phyloP scores from a whole-genome alignment of 805 yeast species.

The Yamadazyma akitaensis region DNA sequence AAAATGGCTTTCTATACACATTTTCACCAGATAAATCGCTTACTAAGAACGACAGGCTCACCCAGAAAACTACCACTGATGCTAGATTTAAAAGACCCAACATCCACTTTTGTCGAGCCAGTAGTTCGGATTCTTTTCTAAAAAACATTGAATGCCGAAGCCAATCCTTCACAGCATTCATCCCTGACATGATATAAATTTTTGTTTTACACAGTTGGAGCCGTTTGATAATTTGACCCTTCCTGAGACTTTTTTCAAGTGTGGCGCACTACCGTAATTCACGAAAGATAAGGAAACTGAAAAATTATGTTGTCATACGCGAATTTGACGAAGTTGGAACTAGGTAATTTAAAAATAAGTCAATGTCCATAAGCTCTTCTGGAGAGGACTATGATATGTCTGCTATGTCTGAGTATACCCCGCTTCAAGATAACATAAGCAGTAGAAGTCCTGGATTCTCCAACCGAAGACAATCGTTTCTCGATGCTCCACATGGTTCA shows the following conservation, averaged over 20 bases:
- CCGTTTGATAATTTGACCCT: not conserved
- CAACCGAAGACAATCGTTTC: slow-evolving; percentile 19
- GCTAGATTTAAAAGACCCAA: slow-evolving; percentile 71
- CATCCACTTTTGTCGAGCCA: slow-evolving; percentile 54
- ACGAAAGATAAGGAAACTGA: not conserved
- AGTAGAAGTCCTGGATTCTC: not conserved
- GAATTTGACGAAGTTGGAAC: not conserved
- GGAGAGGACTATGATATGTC: slow-evolving; percentile 1
- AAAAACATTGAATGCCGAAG: slow-evolving; percentile 3
- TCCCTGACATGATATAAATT: not conserved
- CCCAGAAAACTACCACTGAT: slow-evolving; percentile 86
- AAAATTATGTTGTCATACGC: not conserved
- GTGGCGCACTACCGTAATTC: slow-evolving; percentile 2
- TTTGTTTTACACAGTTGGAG: not conserved
- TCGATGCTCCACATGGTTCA: slow-evolving; percentile 47
- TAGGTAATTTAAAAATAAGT: not conserved
- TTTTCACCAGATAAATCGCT: slow-evolving; percentile 70
- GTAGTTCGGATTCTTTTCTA: slow-evolving; percentile 11
- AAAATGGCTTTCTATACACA: slow-evolving; percentile 81
- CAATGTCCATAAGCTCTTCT: slow-evolving; percentile 1
- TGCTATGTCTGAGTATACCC: slow-evolving; percentile 24
- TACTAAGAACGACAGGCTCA: slow-evolving; percentile 79
- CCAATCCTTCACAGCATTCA: not conserved
- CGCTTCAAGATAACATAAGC: slow-evolving; percentile 6
- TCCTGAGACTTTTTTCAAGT: slow-evolving; percentile 1